Evolutionary conservation across 179 eudicot genomes (phyloP).

Genomic region (Silene noctiflora): DNA sequence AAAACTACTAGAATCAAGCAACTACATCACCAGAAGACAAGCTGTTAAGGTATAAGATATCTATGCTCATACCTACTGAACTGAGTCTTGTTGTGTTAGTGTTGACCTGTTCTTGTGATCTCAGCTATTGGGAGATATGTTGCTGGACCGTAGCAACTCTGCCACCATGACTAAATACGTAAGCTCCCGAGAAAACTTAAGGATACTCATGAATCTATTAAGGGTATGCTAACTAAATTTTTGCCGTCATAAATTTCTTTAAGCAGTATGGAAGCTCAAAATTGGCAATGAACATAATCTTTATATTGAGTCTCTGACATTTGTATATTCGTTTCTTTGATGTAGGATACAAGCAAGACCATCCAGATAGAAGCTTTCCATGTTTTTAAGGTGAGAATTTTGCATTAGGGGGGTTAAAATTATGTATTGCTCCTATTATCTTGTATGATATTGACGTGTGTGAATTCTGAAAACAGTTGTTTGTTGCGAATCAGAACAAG

Average conservation of each 20-base stretch:
- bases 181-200: constrained; percentile 78
- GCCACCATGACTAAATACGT: constrained; percentile 88
- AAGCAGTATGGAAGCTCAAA: too few relatives aligned
- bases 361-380: constrained; percentile 96
- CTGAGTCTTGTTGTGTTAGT: not conserved
- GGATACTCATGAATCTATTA: constrained; percentile 95
- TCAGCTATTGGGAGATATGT: constrained; percentile 85
- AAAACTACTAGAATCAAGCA: constrained; percentile 85
- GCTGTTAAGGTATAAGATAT: constrained; percentile 67
- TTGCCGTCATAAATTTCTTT: not conserved
- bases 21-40: constrained; percentile 91
- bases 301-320: not conserved
- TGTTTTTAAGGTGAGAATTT: constrained; percentile 68
- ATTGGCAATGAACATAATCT: not conserved
- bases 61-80: not conserved
- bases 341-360: constrained; percentile 86
- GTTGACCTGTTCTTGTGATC: not conserved
- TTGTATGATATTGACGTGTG: constrained; percentile 9
- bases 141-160: constrained; percentile 90
- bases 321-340: constrained; percentile 1
- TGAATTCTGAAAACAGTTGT: constrained; percentile 45
- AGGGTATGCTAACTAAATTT: constrained; percentile 43
- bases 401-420: not conserved
- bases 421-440: not conserved
- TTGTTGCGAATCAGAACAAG: constrained; percentile 88